Evolutionary conservation across 2,329 filamentous ascomycete species (phyloP).

Genomic region (Epicoccum nigrum): DNA sequence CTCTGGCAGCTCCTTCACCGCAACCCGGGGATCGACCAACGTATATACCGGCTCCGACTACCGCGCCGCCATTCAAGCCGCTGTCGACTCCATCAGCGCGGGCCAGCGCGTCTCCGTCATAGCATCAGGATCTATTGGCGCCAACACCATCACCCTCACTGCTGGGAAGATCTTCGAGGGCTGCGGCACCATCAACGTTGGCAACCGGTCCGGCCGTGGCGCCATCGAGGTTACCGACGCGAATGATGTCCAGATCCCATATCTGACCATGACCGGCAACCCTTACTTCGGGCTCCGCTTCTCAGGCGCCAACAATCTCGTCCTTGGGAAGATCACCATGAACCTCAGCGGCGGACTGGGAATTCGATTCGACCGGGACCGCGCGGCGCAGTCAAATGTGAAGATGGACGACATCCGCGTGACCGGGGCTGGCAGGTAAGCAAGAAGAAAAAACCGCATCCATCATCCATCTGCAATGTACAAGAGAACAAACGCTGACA

Average conservation of each 20-base stretch:
- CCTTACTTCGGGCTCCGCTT: conserved; percentile 65
- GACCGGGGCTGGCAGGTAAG: conserved; percentile 57
- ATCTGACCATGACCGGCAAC: conserved; percentile 63
- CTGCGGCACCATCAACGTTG: conserved; percentile 62
- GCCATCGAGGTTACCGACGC: conserved; percentile 61
- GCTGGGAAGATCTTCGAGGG: conserved; percentile 65
- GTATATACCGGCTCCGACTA: conserved; percentile 63
- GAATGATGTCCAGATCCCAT: conserved; percentile 59
- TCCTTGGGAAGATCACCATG: conserved; percentile 61
- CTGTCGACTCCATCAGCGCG: conserved; percentile 58
- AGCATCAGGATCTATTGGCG: conserved; percentile 62
- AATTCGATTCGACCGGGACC: conserved; percentile 64
- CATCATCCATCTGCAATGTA: too few species aligned
- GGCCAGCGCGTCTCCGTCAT: conserved; percentile 62
- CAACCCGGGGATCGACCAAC: conserved; percentile 51
- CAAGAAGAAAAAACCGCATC: too few species aligned
- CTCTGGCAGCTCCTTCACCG: conserved; percentile 54
- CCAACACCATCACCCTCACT: conserved; percentile 57
- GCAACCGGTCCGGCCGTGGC: conserved; percentile 52
- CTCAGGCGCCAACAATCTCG: conserved; percentile 58
- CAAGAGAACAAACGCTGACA: neutral
- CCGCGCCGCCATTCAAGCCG: conserved; percentile 60
- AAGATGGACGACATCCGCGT: conserved; percentile 60
- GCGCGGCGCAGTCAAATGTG: conserved; percentile 60
- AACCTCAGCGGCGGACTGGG: conserved; percentile 61